phyloP scores from a whole-genome alignment of 176 grass and related monocot genomes.

The Saccharum spontaneum region DNA sequence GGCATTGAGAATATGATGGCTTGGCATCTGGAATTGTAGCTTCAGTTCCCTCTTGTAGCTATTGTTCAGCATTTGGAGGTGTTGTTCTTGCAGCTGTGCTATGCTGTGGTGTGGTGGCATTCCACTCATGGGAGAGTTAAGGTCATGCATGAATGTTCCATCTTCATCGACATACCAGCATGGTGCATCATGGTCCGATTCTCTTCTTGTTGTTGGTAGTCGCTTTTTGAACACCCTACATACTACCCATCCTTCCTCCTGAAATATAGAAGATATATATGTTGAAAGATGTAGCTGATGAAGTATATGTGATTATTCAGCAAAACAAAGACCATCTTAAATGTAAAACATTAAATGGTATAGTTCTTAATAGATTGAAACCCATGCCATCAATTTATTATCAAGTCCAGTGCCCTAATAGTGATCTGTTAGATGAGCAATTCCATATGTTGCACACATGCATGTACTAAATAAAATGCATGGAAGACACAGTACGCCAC shows the following conservation, averaged over 20 bases:
- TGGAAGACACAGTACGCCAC: not conserved
- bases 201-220: constrained; percentile 65
- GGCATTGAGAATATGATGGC: constrained; percentile 48
- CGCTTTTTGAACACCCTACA: constrained; percentile 95
- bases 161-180: constrained; percentile 87
- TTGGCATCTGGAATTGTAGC: constrained; percentile 66
- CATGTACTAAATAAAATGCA: not conserved
- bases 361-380: not conserved
- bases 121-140: constrained; percentile 61
- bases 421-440: not conserved
- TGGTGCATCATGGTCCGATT: constrained; percentile 61
- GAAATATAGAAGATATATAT: constrained; percentile 1
- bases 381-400: too few species aligned
- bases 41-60: constrained; percentile 64
- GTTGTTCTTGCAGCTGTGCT: constrained; percentile 56
- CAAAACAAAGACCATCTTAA: not conserved
- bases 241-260: constrained; percentile 99
- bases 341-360: not conserved
- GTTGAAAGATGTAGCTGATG: not conserved
- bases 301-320: not conserved
- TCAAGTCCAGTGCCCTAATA: not conserved
- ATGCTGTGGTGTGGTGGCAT: constrained; percentile 51
- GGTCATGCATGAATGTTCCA: constrained; percentile 63
- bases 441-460: not conserved
- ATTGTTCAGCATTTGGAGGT: constrained; percentile 54